Conservation (phyloP, 805 yeast genomes). For the Starmerella sp. region DNA sequence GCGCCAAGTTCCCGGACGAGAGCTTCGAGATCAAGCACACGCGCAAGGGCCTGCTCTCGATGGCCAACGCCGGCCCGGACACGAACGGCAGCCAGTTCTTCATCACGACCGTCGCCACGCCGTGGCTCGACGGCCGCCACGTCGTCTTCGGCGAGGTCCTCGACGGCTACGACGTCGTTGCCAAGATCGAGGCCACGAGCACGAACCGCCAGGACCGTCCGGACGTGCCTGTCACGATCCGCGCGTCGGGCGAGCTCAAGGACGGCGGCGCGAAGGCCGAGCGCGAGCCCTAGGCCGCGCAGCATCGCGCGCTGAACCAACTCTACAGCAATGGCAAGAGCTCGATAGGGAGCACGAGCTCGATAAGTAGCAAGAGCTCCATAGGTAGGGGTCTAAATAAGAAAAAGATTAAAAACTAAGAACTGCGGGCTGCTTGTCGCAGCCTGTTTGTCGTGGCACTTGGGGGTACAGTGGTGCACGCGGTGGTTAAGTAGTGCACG, state of each 20-base stretch:
- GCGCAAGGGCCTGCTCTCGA: constrained; percentile 56
- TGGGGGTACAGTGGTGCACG: too few species aligned
- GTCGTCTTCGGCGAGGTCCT: constrained; percentile 94
- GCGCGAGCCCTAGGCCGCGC: constrained; percentile 13
- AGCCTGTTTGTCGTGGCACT: too few species aligned
- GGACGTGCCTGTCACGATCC: constrained; percentile 48
- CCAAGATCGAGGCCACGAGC: constrained; percentile 59
- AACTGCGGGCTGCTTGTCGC: too few species aligned
- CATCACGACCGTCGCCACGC: constrained; percentile 80
- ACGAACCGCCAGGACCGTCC: constrained; percentile 69
- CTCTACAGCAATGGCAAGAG: too few species aligned
- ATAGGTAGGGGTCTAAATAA: too few species aligned
- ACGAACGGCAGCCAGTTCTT: constrained; percentile 88
- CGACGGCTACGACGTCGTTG: constrained; percentile 69
- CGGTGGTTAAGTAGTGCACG: too few species aligned
- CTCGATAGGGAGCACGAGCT: too few species aligned
- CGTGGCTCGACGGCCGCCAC: constrained; percentile 89
- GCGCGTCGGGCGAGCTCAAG: constrained; percentile 57
- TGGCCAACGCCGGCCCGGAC: constrained; percentile 66
- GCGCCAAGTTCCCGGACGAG: constrained; percentile 65
- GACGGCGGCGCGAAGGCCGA: not conserved
- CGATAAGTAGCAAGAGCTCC: too few species aligned
- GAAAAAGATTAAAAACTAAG: too few species aligned
- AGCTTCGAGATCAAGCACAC: constrained; percentile 47
- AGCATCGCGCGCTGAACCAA: too few species aligned